Evolutionary conservation across 352 stramenopile genomes (phyloP).

Genomic region (Pseudoperonospora humuli): DNA sequence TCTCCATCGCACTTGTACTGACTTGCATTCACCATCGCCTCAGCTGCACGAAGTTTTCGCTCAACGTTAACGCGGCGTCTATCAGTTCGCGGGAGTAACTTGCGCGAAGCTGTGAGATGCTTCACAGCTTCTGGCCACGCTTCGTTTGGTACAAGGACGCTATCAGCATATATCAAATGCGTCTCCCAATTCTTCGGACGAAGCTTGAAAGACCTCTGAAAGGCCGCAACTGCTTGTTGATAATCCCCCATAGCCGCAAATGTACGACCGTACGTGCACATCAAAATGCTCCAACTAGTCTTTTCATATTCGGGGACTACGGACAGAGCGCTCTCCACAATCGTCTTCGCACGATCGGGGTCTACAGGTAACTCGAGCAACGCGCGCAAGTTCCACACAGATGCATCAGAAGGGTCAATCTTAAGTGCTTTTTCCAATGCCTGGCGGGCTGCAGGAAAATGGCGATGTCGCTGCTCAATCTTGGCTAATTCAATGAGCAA

Average conservation of each 20-base stretch:
- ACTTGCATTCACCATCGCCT: constrained; percentile 26
- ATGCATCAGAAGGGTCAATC: constrained; percentile 51
- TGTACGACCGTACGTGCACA: constrained; percentile 77
- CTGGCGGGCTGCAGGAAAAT: constrained; percentile 42
- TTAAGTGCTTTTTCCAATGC: constrained; percentile 72
- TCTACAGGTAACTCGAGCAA: constrained; percentile 63
- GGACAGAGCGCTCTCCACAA: constrained; percentile 67
- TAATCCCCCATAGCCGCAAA: constrained; percentile 63
- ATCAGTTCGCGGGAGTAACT: constrained; percentile 50
- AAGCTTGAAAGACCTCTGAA: constrained; percentile 77
- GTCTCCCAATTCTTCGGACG: constrained; percentile 75
- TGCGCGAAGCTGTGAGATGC: constrained; percentile 52
- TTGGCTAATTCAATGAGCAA: constrained; percentile 73
- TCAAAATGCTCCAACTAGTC: constrained; percentile 76
- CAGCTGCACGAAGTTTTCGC: constrained; percentile 48
- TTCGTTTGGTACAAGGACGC: constrained; percentile 62
- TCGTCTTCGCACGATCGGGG: constrained; percentile 53
- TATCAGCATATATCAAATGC: constrained; percentile 79
- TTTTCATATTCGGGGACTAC: constrained; percentile 68
- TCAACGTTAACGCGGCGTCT: constrained; percentile 40
- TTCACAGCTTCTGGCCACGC: constrained; percentile 66
- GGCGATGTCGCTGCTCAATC: constrained; percentile 69
- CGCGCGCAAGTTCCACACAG: constrained; percentile 78
- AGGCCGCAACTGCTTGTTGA: constrained; percentile 67
- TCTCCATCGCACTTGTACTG: constrained; percentile 14